Evolutionary conservation across 441 rosid genomes (phyloP).

Genomic region (Corymbia calophylla): DNA sequence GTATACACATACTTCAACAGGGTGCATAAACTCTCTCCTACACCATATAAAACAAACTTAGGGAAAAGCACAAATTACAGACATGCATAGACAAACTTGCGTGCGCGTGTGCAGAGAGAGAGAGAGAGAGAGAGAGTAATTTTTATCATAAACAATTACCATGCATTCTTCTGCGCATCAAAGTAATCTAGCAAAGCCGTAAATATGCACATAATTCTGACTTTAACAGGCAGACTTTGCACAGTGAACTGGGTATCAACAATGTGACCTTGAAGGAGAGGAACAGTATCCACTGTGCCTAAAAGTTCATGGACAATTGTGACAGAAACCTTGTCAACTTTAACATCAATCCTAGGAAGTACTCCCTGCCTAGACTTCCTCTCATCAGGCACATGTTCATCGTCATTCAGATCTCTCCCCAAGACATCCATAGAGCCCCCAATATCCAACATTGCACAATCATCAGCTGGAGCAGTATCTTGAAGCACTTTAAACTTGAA

Average conservation of each 20-base stretch:
- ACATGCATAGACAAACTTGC: background rate
- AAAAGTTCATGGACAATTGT: slow-evolving; percentile 78
- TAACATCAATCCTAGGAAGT: slow-evolving; percentile 46
- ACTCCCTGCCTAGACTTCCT: slow-evolving; percentile 32
- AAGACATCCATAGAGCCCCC: slow-evolving; percentile 20
- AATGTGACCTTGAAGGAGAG: slow-evolving; percentile 63
- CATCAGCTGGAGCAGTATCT: slow-evolving; percentile 22
- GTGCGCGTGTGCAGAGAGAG: background rate
- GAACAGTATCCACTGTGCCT: slow-evolving; percentile 61
- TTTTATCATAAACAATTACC: slow-evolving; percentile 41
- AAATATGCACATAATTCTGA: slow-evolving; percentile 57
- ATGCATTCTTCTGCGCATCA: slow-evolving; percentile 66
- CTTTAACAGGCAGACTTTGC: slow-evolving; percentile 61
- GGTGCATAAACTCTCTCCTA: slow-evolving; percentile 77
- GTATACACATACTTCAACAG: slow-evolving; percentile 61
- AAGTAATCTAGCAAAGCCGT: slow-evolving; percentile 46
- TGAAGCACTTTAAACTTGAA: slow-evolving; percentile 81
- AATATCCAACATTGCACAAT: slow-evolving; percentile 12
- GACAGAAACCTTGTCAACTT: slow-evolving; percentile 45
- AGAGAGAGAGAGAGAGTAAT: background rate
- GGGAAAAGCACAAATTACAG: background rate
- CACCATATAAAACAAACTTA: slow-evolving; percentile 11
- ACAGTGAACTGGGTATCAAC: slow-evolving; percentile 35
- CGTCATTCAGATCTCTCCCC: slow-evolving; percentile 12
- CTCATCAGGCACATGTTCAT: slow-evolving; percentile 22